Conservation (phyloP, 1,284 basidiomycete genomes). For the Cystobasidium sp. region DNA sequence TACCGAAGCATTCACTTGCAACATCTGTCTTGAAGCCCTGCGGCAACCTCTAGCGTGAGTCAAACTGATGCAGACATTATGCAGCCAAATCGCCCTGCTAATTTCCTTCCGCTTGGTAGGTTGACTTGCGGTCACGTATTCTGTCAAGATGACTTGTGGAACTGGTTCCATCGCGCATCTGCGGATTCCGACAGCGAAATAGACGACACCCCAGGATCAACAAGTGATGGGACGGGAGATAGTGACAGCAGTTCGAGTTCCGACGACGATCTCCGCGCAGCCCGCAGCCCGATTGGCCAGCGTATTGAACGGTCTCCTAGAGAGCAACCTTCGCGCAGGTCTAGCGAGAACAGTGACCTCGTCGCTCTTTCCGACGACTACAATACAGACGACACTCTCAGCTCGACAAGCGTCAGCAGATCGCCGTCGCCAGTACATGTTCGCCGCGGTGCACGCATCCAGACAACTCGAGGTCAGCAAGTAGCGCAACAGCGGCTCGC, state of each 20-base stretch:
- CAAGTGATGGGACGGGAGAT: no score
- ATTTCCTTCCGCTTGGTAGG: neutral
- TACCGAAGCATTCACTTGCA: conserved; percentile 43
- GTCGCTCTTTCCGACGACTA: conserved; percentile 24
- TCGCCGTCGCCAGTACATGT: conserved; percentile 15
- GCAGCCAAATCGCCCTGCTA: neutral
- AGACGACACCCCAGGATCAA: no score
- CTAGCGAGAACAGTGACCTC: neutral
- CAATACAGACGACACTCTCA: conserved; percentile 20
- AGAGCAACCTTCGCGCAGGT: neutral
- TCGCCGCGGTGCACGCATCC: neutral
- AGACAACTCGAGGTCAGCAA: conserved; percentile 22
- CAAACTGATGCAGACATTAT: neutral
- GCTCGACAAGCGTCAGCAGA: neutral
- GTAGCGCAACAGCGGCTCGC: neutral
- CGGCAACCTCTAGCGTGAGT: conserved; percentile 46
- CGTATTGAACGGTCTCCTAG: no score
- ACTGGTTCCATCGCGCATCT: conserved; percentile 47
- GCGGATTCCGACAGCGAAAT: neutral
- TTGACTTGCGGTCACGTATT: conserved; percentile 46
- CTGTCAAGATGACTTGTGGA: conserved; percentile 48
- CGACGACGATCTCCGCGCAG: conserved; percentile 3
- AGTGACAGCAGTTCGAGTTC: no score
- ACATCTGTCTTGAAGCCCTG: conserved; percentile 48
- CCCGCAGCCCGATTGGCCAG: no score